Percentiles rank a stretch among this genome's conserved stretches.
phyloP scores from a whole-genome alignment of 2,329 filamentous ascomycete species.

The Talaromyces funiculosus region DNA sequence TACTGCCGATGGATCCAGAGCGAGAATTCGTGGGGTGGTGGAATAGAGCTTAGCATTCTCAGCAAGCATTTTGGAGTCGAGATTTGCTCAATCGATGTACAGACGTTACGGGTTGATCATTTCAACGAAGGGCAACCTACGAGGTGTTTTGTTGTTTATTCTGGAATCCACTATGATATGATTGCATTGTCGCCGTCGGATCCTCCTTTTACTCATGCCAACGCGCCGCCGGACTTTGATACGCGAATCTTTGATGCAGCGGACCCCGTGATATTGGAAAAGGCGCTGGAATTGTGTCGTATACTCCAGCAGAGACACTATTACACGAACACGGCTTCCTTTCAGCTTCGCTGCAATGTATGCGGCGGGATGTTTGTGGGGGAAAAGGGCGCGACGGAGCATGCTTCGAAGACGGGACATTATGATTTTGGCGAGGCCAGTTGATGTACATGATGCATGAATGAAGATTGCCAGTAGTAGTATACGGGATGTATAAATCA shows the following conservation, averaged over 20 bases:
- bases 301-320: conserved; percentile 70
- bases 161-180: conserved; percentile 88
- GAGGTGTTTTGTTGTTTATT: conserved; percentile 79
- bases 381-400: conserved; percentile 43
- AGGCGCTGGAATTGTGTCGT: conserved; percentile 58
- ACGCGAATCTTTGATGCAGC: conserved; percentile 64
- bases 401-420: conserved; percentile 44
- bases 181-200: conserved; percentile 67
- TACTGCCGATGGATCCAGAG: conserved; percentile 80
- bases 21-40: conserved; percentile 81
- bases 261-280: conserved; percentile 52
- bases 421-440: conserved; percentile 46
- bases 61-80: conserved; percentile 80
- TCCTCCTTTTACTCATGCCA: conserved; percentile 50
- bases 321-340: conserved; percentile 79
- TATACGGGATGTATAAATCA: neutral
- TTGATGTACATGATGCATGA: conserved; percentile 18
- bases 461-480: too few relatives aligned
- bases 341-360: conserved; percentile 70
- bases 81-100: conserved; percentile 77
- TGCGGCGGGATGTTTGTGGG: conserved; percentile 41
- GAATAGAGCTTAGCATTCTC: conserved; percentile 81
- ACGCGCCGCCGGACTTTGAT: conserved; percentile 67
- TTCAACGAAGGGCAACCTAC: conserved; percentile 70
- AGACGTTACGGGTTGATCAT: conserved; percentile 60